A percentile compares a stretch with the other conserved stretches of the same genome.
Evolutionary conservation across 2,329 filamentous ascomycete genomes (phyloP).

Genomic region (Clonostachys rhizophaga): DNA sequence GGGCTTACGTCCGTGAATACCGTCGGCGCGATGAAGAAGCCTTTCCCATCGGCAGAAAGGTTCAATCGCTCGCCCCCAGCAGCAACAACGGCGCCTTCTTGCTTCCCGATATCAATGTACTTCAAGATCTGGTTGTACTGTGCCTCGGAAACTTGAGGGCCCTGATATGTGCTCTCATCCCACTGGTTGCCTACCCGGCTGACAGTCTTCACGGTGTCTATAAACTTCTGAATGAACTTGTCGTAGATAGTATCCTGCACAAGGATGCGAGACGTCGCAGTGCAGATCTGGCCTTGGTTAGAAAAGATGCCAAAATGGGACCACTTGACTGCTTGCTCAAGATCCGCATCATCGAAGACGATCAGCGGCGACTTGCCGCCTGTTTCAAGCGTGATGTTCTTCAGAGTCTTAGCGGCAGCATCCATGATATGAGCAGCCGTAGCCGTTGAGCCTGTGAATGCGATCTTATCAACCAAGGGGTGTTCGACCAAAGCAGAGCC

Average conservation of each 20-base stretch:
- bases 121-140: constrained; percentile 83
- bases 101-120: constrained; percentile 61
- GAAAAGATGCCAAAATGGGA: constrained; percentile 62
- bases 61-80: constrained; percentile 4
- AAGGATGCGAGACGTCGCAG: constrained; percentile 73
- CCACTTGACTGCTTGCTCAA: constrained; percentile 69
- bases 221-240: constrained; percentile 74
- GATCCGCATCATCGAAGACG: constrained; percentile 68
- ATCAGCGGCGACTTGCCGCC: constrained; percentile 70
- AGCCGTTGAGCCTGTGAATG: constrained; percentile 69
- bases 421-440: constrained; percentile 71
- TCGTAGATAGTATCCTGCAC: constrained; percentile 80
- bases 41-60: constrained; percentile 4
- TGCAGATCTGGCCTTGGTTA: constrained; percentile 59
- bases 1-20: constrained; percentile 13
- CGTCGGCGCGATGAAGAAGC: constrained; percentile 15
- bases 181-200: constrained; percentile 73
- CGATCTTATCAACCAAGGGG: constrained; percentile 74
- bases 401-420: constrained; percentile 66
- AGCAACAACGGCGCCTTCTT: constrained; percentile 34
- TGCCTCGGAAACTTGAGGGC: constrained; percentile 73
- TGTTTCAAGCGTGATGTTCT: constrained; percentile 73
- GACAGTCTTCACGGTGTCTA: constrained; percentile 64
- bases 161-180: constrained; percentile 71
- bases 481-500: constrained; percentile 68